Conservation (phyloP, 306 rosid genomes). For the Aeschynomene evenia region DNA sequence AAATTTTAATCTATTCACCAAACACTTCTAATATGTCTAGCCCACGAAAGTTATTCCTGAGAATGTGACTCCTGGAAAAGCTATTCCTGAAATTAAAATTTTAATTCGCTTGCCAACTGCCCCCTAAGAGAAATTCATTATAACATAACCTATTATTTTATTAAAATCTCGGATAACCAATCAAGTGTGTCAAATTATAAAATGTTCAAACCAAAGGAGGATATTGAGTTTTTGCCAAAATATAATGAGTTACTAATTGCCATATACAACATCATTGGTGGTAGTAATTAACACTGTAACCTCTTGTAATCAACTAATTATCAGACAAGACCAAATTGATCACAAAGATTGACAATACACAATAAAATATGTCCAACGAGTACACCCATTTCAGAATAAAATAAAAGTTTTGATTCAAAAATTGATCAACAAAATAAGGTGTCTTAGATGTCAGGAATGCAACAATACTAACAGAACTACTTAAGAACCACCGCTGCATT, state of each 20-base stretch:
- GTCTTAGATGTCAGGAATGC: not conserved
- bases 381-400: conserved; percentile 5
- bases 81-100: too few relatives aligned
- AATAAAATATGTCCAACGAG: not conserved
- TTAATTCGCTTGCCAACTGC: too few relatives aligned
- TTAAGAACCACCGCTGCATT: conserved; percentile 83
- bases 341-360: not conserved
- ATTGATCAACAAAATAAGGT: not conserved
- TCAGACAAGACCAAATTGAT: not conserved
- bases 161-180: not conserved
- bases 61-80: too few relatives aligned
- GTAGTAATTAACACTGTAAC: not conserved
- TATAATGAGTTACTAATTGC: not conserved
- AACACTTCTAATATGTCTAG: too few relatives aligned
- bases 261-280: not conserved
- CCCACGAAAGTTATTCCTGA: too few relatives aligned
- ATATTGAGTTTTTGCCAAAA: not conserved
- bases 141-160: not conserved
- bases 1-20: too few relatives aligned
- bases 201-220: not conserved
- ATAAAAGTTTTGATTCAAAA: not conserved
- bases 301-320: not conserved
- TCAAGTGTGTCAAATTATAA: not conserved
- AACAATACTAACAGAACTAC: conserved; percentile 36
- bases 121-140: too few relatives aligned